Evolutionary conservation across 495 filamentous ascomycete genomes (phyloP), one percentile per base, ranked within the genome.

Genomic region (Talaromyces ruber): DNA sequence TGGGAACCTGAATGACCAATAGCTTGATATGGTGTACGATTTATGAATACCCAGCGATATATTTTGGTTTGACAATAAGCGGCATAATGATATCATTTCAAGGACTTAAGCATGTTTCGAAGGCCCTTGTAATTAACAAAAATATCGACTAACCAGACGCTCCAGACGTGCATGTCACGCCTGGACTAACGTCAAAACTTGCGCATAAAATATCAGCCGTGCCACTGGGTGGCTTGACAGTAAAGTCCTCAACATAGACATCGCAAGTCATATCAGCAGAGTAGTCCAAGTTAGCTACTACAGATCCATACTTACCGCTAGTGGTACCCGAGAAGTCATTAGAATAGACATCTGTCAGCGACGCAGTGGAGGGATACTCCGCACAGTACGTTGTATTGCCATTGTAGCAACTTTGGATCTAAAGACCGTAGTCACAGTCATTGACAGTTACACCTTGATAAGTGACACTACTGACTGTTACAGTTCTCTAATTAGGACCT

Each of bases 391-490:
- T 62, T 2, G 54, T 70, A 63, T 76, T 69, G 45, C 77, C 70
- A 29, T 71, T 70, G 61, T 81, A 81, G 59, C 78, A 81, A 39
- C 74, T 78, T 61, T 80, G 72, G 28, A 80, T 79, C 65, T 80
- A 76, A 60, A 79, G 68, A n/a, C 72, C 78, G 60, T 80, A 81
- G 45, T 78, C 76, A 50, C 70, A 74, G 24, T 68, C 70, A 4
- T 72, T 62, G 4, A 79, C 72, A 22, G 66, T 69, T 0, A 39
- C 32, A 11, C 32, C 32, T 34, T 34, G 32, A 34, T 34, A 34
- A 2, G 3, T 39, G 34, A 39, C 14, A 6, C 16, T 39, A 9
- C 34, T 39, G 3, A 39, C 34, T 16, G 34, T 39, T 0, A 14
- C 34, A 5, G 34, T 39, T 39, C 34, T 14, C 0, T 39, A 16